These are phyloP conservation scores for Trametopsis cervina DNA, from an alignment of 768 basidiomycete species.

Conservation along the genomic window DNA sequence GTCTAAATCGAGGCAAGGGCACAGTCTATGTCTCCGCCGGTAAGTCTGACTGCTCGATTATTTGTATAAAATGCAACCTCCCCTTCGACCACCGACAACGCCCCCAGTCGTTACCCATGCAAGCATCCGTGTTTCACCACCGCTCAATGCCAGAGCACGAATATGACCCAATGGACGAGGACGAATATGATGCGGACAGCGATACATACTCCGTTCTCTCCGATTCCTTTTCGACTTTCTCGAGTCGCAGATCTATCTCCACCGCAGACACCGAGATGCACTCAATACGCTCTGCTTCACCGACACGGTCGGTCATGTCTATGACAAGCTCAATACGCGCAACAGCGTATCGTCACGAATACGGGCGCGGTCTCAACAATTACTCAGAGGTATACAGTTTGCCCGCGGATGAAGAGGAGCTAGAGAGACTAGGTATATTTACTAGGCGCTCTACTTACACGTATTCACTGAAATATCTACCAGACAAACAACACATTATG, in stretches of 20 bases:
- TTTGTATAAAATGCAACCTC: not conserved
- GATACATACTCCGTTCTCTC: not conserved
- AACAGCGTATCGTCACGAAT: slow-evolving; percentile 55
- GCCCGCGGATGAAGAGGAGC: slow-evolving; percentile 74
- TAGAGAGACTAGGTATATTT: slow-evolving; percentile 58
- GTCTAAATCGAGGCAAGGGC: not conserved
- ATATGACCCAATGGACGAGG: not conserved
- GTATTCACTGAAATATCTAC: slow-evolving; percentile 1
- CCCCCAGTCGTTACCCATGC: not conserved
- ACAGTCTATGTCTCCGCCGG: not conserved
- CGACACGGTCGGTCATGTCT: slow-evolving; percentile 62
- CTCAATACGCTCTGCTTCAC: slow-evolving; percentile 54
- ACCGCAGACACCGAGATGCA: not conserved
- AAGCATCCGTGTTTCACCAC: not conserved
- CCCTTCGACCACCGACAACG: not conserved
- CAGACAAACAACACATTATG: slow-evolving; percentile 65
- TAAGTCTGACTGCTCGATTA: not conserved
- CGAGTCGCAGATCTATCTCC: not conserved
- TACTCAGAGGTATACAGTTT: slow-evolving; percentile 75
- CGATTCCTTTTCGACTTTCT: not conserved
- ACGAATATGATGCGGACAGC: not conserved
- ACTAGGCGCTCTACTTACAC: not conserved
- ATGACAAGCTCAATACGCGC: slow-evolving; percentile 57
- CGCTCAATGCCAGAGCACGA: not conserved
- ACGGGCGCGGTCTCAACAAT: slow-evolving; percentile 65